These are phyloP conservation scores for Akanthomyces dipterigenus DNA, from an alignment of 2,329 filamentous ascomycete genomes.

Conservation along the genomic window DNA sequence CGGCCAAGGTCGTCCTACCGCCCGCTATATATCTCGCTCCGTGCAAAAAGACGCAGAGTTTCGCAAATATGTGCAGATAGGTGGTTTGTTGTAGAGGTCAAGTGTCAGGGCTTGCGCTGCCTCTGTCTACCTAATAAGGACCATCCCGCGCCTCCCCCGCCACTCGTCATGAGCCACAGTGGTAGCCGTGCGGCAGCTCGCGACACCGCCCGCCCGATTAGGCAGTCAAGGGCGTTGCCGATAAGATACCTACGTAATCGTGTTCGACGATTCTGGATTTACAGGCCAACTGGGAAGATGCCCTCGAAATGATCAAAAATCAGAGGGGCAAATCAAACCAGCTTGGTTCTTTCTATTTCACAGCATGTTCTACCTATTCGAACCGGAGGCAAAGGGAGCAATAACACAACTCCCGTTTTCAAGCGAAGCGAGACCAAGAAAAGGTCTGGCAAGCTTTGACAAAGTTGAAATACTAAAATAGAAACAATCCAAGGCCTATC, in stretches of 20 bases:
- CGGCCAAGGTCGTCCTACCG: not conserved
- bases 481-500: conserved; percentile 7
- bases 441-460: not conserved
- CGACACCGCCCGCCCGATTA: conserved; percentile 12
- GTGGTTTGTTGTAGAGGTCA: not conserved
- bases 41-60: not conserved
- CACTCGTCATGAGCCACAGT: conserved; percentile 8
- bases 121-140: not conserved
- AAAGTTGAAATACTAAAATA: not conserved
- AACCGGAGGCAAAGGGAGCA: not conserved
- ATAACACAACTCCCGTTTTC: not conserved
- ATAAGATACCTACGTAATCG: conserved; percentile 16
- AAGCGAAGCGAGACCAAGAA: not conserved
- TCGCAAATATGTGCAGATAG: not conserved
- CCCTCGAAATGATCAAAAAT: too few species aligned
- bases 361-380: not conserved
- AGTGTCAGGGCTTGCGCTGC: not conserved
- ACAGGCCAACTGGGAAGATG: too few species aligned
- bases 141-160: not conserved
- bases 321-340: too few species aligned
- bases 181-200: not conserved
- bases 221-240: conserved; percentile 7
- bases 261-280: conserved; percentile 15
- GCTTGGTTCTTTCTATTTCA: too few species aligned
- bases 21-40: not conserved